Evolutionary conservation across 2,329 filamentous ascomycete genomes (phyloP), one percentile per base, ranked within the genome.

Genomic region (Penicillium sclerotiorum): DNA sequence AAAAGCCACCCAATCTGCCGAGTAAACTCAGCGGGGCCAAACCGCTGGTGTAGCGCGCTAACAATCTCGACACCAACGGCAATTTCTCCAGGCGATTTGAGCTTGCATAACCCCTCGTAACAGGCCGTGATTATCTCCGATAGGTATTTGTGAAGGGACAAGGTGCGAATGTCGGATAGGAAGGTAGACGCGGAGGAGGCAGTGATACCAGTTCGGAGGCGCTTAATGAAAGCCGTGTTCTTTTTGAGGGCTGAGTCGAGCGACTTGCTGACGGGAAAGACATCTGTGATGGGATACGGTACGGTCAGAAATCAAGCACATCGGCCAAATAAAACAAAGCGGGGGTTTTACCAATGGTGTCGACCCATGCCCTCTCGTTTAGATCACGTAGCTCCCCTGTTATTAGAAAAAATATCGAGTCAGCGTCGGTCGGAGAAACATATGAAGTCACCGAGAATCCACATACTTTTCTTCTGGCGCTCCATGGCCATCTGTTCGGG

Each of bases 221-320:
- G 90, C 75, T 96, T 96, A 68, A 97, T 97, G 72, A 97, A 96
- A 59, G 92, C 91, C 4, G 93, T 97, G 65, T 97, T 97, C 79
- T 96, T 97, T 77, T 96, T 96, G 71, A 97, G 80, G 44, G 92
- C 94, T 45, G 93, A 96, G 73, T 97, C 93, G 66, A 97, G 86
- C 23, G 89, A 88, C 66, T 83, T 82, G 71, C 84, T 86, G 61
- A 94, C 85, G 46, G 83, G 74, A 66, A 95, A 90, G 55, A 95
- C 76, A 77, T 89, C 91, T 95, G 59, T 43, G 42, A 27, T 38
- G 44, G 47, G 39, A 40, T 65, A 53, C n/a, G n/a, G n/a, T n/a
- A n/a, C n/a, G n/a, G 49, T 49, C 53, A 49, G 54, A 50, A 49
- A 47, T 42, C 45, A 23, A 30, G 45, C 27, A 11, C 44, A 36